Evolutionary conservation across 148 eudicot genomes (phyloP).

Genomic region (Oxyria digyna): DNA sequence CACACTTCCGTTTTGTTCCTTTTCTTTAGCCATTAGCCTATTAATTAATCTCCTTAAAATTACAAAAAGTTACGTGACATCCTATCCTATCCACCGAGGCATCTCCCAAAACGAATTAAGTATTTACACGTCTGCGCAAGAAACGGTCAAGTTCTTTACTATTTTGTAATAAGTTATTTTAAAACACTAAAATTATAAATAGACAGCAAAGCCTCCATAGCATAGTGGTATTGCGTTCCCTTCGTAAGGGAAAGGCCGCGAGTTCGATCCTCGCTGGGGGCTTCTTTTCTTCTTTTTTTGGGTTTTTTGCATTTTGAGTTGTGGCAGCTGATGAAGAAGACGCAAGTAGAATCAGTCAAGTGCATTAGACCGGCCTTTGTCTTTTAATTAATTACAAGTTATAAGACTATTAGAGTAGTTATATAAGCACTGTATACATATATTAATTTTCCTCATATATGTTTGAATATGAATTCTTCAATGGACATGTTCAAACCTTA

Average conservation of each 20-base stretch:
- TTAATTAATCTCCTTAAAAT: background rate
- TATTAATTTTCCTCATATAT: background rate
- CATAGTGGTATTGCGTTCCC: constrained; percentile 61
- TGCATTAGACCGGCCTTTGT: background rate
- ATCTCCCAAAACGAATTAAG: no score
- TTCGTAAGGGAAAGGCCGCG: constrained; percentile 61
- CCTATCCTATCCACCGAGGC: no score
- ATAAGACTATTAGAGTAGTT: background rate
- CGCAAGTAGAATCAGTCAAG: background rate
- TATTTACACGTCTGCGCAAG: no score
- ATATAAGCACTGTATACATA: background rate
- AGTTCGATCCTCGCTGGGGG: constrained; percentile 64
- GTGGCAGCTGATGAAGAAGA: background rate
- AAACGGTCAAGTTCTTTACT: no score
- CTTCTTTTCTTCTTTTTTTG: constrained; percentile 2
- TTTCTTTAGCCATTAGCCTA: background rate
- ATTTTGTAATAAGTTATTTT: background rate
- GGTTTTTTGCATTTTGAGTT: background rate
- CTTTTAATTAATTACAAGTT: background rate
- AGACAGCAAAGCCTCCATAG: constrained; percentile 25
- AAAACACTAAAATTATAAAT: no score
- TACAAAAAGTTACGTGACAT: background rate
- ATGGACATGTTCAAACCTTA: no score
- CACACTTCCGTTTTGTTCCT: background rate
- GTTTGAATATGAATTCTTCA: no score